Percentiles rank a stretch among this genome's conserved stretches.
phyloP scores from a whole-genome alignment of 257 asterid genomes.

The Nicotiana otophora region DNA sequence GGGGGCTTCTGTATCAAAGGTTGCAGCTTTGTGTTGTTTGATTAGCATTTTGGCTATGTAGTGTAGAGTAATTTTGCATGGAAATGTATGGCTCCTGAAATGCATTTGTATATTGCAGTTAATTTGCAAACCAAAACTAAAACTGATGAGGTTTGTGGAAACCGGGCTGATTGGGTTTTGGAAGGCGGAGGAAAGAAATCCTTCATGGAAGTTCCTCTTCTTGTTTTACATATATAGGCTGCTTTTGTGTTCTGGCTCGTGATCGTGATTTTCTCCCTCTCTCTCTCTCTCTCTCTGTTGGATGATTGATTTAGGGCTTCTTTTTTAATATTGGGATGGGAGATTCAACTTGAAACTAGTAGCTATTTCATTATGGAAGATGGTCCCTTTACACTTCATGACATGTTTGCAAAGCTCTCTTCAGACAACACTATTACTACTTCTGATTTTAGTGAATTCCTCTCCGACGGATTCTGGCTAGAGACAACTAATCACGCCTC shows the following conservation, averaged over 20 bases:
- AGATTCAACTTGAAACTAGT: not conserved
- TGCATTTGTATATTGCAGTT: slow-evolving; percentile 39
- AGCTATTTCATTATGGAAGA: slow-evolving; percentile 49
- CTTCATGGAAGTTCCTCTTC: slow-evolving; percentile 43
- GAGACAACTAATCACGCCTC: slow-evolving; percentile 47
- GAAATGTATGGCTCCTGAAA: slow-evolving; percentile 22
- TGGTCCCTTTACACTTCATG: slow-evolving; percentile 39
- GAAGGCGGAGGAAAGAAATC: slow-evolving; percentile 41
- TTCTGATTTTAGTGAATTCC: slow-evolving; percentile 50
- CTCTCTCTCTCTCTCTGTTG: not conserved
- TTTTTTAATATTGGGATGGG: not conserved
- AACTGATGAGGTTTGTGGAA: slow-evolving; percentile 34
- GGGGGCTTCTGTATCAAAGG: not conserved
- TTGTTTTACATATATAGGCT: slow-evolving; percentile 40
- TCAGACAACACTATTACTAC: slow-evolving; percentile 16
- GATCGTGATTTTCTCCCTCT: slow-evolving; percentile 3
- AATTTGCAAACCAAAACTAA: slow-evolving; percentile 18
- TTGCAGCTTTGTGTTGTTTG: not conserved
- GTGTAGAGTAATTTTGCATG: not conserved
- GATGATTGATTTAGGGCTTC: not conserved
- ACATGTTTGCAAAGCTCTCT: slow-evolving; percentile 30
- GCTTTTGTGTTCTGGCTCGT: slow-evolving; percentile 37
- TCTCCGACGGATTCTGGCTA: slow-evolving; percentile 80
- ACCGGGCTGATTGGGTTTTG: slow-evolving; percentile 36
- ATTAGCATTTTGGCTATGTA: not conserved